Percentiles rank a stretch among this genome's conserved stretches.
Evolutionary conservation across 495 filamentous ascomycete genomes (phyloP).

Genomic region (Hypoxylon lenormandii): DNA sequence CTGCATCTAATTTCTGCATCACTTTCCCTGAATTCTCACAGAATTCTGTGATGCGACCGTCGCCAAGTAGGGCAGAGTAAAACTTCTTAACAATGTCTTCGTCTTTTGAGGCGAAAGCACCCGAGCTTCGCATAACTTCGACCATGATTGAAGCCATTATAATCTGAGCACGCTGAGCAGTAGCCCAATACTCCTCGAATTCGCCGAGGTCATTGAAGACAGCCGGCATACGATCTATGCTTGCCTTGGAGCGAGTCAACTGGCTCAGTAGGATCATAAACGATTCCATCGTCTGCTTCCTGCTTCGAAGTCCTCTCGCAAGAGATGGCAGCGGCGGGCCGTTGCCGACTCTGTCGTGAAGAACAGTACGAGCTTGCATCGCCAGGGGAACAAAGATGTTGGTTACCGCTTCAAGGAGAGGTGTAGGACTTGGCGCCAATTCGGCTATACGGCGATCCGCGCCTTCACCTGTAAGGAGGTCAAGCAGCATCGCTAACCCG

Average conservation of each 20-base stretch:
- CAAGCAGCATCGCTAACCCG: slow-evolving; percentile 21
- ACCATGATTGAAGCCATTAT: slow-evolving; percentile 5
- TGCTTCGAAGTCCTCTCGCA: neutral
- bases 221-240: slow-evolving; percentile 8
- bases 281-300: slow-evolving; percentile 28
- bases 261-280: slow-evolving; percentile 21
- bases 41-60: slow-evolving; percentile 7
- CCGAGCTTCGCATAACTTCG: slow-evolving; percentile 6
- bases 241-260: neutral
- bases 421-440: slow-evolving; percentile 17
- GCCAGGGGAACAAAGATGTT: slow-evolving; percentile 19
- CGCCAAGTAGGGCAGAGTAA: neutral
- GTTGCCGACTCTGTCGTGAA: slow-evolving; percentile 10
- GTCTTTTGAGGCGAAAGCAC: slow-evolving; percentile 1
- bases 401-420: slow-evolving; percentile 12
- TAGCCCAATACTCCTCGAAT: slow-evolving; percentile 25
- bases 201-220: slow-evolving; percentile 25
- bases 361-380: slow-evolving; percentile 11
- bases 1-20: slow-evolving; percentile 12
- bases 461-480: slow-evolving; percentile 14
- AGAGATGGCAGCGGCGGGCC: slow-evolving; percentile 15
- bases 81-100: neutral
- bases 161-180: neutral
- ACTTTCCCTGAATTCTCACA: slow-evolving; percentile 9
- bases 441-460: slow-evolving; percentile 3